phyloP scores from a whole-genome alignment of 202 grass and related monocot species.

The Setaria italica region DNA sequence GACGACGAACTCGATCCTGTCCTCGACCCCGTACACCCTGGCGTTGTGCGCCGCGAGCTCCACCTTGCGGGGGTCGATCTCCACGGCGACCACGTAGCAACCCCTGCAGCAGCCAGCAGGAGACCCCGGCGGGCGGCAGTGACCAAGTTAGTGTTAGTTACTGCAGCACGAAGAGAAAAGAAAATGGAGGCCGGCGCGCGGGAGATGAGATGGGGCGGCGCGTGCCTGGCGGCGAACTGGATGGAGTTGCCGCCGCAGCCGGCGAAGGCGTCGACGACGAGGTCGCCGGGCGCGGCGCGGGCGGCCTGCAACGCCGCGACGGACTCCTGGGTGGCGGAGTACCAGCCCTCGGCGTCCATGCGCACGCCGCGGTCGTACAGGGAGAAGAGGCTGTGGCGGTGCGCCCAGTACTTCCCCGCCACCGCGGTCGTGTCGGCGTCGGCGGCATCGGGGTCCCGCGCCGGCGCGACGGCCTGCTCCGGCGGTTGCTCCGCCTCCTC shows the following conservation, averaged over 20 bases:
- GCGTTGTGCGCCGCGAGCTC: constrained; percentile 61
- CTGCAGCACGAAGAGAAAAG: not conserved
- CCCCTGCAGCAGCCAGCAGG: constrained; percentile 49
- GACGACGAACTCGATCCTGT: constrained; percentile 66
- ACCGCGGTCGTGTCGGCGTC: constrained; percentile 2
- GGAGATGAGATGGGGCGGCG: not conserved
- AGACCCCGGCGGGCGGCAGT: not conserved
- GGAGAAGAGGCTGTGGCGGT: constrained; percentile 65
- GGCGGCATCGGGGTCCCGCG: not conserved
- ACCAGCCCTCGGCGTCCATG: constrained; percentile 82
- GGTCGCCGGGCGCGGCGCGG: constrained; percentile 32
- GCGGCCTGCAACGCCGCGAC: constrained; percentile 65
- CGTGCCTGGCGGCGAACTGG: constrained; percentile 69
- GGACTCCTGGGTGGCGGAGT: constrained; percentile 69
- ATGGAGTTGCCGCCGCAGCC: constrained; percentile 74
- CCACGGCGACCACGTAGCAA: constrained; percentile 66
- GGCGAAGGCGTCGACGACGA: constrained; percentile 69
- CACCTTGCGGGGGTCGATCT: constrained; percentile 67
- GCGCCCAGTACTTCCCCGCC: constrained; percentile 65
- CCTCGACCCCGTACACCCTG: constrained; percentile 69
- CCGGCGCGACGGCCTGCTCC: not conserved
- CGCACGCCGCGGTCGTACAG: constrained; percentile 70
- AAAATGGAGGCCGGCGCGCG: not conserved
- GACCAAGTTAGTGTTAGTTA: not conserved
- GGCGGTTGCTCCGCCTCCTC: not conserved